phyloP scores from a whole-genome alignment of 225 moss, liverwort and hornwort species.

The Rhytidiadelphus loreus region DNA sequence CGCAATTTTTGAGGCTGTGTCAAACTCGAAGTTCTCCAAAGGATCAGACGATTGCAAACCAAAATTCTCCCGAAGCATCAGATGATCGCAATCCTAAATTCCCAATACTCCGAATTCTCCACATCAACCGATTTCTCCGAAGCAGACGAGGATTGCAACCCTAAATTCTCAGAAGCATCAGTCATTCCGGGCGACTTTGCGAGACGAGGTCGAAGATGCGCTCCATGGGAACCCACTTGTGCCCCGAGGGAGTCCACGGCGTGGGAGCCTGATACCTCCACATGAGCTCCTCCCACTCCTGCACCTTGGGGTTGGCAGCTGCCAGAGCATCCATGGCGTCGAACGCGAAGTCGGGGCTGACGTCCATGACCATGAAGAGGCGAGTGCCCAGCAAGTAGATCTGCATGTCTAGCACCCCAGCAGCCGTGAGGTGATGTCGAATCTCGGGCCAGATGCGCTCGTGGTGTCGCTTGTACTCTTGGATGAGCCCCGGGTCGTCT shows the following conservation, averaged over 20 bases:
- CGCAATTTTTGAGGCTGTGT: neutral
- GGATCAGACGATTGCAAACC: neutral
- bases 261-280: conserved; percentile 1
- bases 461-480: conserved; percentile 6
- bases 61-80: neutral
- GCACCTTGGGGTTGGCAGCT: neutral
- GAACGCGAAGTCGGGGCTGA: neutral
- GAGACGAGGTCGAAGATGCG: conserved; percentile 3
- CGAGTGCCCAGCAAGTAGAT: conserved; percentile 2
- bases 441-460: conserved; percentile 11
- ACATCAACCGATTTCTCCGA: too few relatives aligned
- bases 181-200: neutral
- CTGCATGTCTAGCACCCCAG: conserved; percentile 5
- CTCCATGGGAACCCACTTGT: conserved; percentile 6
- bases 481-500: neutral
- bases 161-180: neutral
- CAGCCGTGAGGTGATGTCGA: neutral
- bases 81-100: neutral
- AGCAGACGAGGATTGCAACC: neutral
- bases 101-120: too few relatives aligned
- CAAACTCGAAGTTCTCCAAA: neutral
- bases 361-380: conserved; percentile 11
- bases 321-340: neutral
- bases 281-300: conserved; percentile 9
- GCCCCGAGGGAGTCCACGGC: neutral